These are phyloP conservation scores for Astrocystis sublimbata DNA, from an alignment of 495 filamentous ascomycete species.

Conservation along the genomic window DNA sequence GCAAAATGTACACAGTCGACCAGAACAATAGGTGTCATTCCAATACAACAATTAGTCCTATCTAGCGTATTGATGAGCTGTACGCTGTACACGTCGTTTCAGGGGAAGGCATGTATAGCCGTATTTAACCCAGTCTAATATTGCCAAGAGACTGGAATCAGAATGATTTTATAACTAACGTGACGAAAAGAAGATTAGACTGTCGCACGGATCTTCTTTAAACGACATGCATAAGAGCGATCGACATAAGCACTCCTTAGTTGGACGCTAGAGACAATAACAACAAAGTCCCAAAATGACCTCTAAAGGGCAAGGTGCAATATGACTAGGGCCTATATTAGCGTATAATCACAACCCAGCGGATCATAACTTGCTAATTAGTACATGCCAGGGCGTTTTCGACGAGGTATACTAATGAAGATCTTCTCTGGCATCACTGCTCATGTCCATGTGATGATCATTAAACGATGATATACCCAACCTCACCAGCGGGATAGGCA, in stretches of 20 bases:
- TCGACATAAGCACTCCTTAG: slow-evolving; percentile 3
- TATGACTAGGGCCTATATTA: neutral
- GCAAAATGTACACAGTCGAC: too few species aligned
- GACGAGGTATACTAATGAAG: neutral
- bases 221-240: slow-evolving; percentile 8
- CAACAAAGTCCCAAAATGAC: neutral
- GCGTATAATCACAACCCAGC: neutral
- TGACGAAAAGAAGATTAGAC: neutral
- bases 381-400: neutral
- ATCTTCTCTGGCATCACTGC: neutral
- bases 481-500: neutral
- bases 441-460: slow-evolving; percentile 9
- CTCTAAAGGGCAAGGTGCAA: neutral
- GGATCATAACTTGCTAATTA: slow-evolving; percentile 5
- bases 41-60: neutral
- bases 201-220: neutral
- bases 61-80: neutral
- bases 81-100: neutral
- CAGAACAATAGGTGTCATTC: neutral
- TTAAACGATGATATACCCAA: slow-evolving; percentile 1
- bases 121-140: slow-evolving; percentile 2
- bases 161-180: neutral
- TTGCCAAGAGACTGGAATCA: slow-evolving; percentile 3
- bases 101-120: neutral
- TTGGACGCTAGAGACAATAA: neutral